Evolutionary conservation across 208 protist species (phyloP), one percentile per base, ranked within the genome.

Genomic region (Borovskyia barvae): DNA sequence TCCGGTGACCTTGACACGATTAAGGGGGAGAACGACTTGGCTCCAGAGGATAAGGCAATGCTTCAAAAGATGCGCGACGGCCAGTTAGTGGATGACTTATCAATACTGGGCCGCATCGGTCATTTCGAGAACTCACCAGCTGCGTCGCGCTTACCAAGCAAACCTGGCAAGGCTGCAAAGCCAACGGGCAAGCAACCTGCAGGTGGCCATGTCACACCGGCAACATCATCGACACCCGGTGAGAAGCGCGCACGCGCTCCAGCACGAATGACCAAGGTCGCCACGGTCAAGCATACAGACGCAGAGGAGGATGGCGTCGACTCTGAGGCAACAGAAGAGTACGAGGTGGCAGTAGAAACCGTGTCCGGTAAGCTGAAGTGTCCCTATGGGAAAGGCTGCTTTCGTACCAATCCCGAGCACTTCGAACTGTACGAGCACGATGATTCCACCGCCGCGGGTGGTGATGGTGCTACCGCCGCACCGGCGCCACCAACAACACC

Each of bases 241-340:
- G 9, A 58, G 29, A 70, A 66, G 43, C 61, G 70, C 6, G 30
- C 49, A 15, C 59, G 64, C 39, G 33, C 54, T 26, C 37, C 57
- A 30, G 3, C 37, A 19, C 58, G 49, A 43, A 51, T 51, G 51
- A 52, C 35, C 32, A 52, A 41, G 37, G 66, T 41, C 12, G 37
- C 24, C 39, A n/a, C n/a, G 12, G 54, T 33, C n/a, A 53, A 42
- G 15, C 37, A 51, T 20, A 40, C 41, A 14, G 47, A 42, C 14
- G 37, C 25, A 30, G 48, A 40, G 33, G 59, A 72, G 11, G 66
- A 67, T 36, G 77, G 67, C 28, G 69, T 58, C 1, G 73, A 75
- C 35, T 90, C 86, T 1, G 77, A 89, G 26, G 72, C 79, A 12
- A 93, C 86, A 42, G 79, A 84, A 0, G 82, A 93, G 53, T 86